Conservation (phyloP, 352 stramenopile species). For the Blastocystis sp. region DNA sequence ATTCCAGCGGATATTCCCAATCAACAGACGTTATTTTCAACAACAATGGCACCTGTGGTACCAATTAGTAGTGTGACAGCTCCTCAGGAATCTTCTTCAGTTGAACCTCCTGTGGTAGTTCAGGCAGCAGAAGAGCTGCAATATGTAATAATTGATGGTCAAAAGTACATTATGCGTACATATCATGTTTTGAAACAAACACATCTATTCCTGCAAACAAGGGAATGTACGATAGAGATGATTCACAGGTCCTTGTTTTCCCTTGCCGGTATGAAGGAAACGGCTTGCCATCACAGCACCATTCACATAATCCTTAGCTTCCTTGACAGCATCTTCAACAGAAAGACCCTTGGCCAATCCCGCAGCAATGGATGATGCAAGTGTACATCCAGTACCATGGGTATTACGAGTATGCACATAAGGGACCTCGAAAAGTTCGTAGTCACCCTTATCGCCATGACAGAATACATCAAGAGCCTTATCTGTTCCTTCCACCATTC, state of each 20-base stretch:
- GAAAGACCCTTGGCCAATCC: conserved; percentile 71
- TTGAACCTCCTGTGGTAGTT: background rate
- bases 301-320: conserved; percentile 63
- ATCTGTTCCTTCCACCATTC: conserved; percentile 35
- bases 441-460: conserved; percentile 26
- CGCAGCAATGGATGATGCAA: conserved; percentile 81
- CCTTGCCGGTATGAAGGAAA: conserved; percentile 56
- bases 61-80: background rate
- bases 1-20: conserved; percentile 53
- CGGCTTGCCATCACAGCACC: conserved; percentile 39
- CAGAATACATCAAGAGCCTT: conserved; percentile 43
- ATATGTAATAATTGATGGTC: conserved; percentile 52
- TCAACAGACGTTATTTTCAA: conserved; percentile 34
- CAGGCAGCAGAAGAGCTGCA: background rate
- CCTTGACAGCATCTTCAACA: conserved; percentile 64
- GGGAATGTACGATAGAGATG: conserved; percentile 61
- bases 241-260: conserved; percentile 63
- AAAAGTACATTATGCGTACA: conserved; percentile 17
- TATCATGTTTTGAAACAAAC: conserved; percentile 26
- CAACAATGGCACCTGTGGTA: conserved; percentile 45
- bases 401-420: conserved; percentile 71
- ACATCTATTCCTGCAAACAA: conserved; percentile 46
- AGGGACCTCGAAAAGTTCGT: conserved; percentile 66
- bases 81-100: background rate
- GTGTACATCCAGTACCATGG: conserved; percentile 84